Evolutionary conservation across 2,329 filamentous ascomycete genomes (phyloP), one percentile per base, ranked within the genome.

Genomic region (Exophiala spinifera): DNA sequence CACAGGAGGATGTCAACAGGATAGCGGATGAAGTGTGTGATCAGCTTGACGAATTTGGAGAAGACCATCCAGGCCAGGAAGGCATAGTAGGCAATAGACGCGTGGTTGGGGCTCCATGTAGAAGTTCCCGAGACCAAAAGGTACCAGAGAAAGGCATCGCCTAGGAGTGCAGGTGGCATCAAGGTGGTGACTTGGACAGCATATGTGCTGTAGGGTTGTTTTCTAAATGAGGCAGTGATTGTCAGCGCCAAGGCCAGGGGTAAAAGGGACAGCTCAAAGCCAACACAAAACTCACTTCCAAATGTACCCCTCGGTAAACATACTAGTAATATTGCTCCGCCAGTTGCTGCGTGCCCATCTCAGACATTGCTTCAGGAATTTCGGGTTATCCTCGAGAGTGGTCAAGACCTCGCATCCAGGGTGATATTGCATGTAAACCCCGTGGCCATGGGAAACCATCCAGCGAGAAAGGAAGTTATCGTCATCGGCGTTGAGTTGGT

Each of bases 391-490:
- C 72, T 96, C 92, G 37, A 97, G 79, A 2, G 91, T 96, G 21
- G 92, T 97, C 75, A 94, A 86, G 57, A 97, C 87, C 72, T 95
- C 89, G 65, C 89, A 95, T 68, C 95, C 89, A 45, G 81, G 83
- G 70, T 96, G 87, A 74, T 96, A 96, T 75, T 97, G 92, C 71
- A 96, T 88, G 79, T 89, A 92, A 19, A 91, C 96, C 75, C 95
- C 90, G 89, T 90, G 95, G 63, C 86, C 82, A 74, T 96, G 87
- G 61, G 85, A 88, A 63, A 96, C 91, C 66, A 97, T 81, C 92
- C 92, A 97, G 54, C 92, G 86, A 5, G 92, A 96, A 64, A 97
- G 89, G 74, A 96, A 97, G 74, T 97, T 97, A 78, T 97, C 92
- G 71, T 97, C 92, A 72, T 97, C 92, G 21, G 92, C 91, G 68